Evolutionary conservation across 257 asterid species (phyloP).

Genomic region (Capsicum rhomboideum): DNA sequence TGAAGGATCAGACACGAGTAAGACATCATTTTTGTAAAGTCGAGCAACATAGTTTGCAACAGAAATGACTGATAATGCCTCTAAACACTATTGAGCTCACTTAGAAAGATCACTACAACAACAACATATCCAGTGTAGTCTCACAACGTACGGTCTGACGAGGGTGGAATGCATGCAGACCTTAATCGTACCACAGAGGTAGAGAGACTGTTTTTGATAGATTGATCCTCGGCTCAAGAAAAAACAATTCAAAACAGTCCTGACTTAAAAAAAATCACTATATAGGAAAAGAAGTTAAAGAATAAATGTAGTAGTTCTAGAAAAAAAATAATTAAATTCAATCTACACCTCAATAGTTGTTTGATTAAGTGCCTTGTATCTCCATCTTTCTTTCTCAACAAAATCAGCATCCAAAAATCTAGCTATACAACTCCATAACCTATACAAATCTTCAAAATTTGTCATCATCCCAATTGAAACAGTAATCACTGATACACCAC

Average conservation of each 20-base stretch:
- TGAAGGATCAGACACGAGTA: neutral
- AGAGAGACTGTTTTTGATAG: too few species aligned
- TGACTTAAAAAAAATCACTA: neutral
- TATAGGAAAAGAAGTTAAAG: conserved; percentile 7
- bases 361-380: conserved; percentile 74
- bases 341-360: conserved; percentile 54
- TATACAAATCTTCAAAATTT: conserved; percentile 60
- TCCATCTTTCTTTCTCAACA: conserved; percentile 86
- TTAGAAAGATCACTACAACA: neutral
- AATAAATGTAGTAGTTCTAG: neutral
- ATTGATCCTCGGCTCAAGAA: too few species aligned
- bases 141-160: too few species aligned
- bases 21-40: neutral
- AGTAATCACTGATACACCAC: conserved; percentile 42
- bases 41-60: neutral
- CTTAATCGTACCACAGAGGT: too few species aligned
- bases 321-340: neutral
- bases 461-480: conserved; percentile 47
- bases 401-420: conserved; percentile 91
- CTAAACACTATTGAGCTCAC: neutral
- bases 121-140: too few species aligned
- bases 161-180: too few species aligned
- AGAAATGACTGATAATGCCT: neutral
- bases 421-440: conserved; percentile 66
- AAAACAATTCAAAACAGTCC: too few species aligned